phyloP scores from a whole-genome alignment of 2,329 filamentous ascomycete species.

The Hymenoscyphus linearis region DNA sequence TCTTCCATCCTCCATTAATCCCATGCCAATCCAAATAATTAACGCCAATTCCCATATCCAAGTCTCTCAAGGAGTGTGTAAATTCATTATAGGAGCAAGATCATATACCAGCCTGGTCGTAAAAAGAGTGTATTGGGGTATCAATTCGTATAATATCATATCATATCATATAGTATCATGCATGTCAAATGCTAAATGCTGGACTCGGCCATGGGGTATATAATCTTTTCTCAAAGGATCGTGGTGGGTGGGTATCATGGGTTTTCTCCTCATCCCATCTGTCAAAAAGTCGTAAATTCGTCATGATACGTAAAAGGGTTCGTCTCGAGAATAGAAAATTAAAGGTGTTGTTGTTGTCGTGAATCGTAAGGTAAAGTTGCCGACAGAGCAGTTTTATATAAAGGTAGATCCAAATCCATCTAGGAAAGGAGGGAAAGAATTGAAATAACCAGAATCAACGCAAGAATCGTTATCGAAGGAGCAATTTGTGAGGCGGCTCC shows the following conservation, averaged over 20 bases:
- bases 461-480: slow-evolving; percentile 1
- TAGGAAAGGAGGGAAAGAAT: slow-evolving; percentile 7
- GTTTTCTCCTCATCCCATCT: background rate
- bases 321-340: background rate
- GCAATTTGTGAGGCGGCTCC: background rate
- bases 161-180: background rate
- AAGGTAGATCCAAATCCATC: background rate
- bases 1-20: background rate
- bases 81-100: too few species aligned
- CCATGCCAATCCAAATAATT: background rate
- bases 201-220: background rate
- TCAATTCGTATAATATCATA: too few species aligned
- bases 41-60: background rate
- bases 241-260: background rate
- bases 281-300: background rate
- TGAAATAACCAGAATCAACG: background rate
- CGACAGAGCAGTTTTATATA: background rate
- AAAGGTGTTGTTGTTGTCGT: background rate
- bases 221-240: background rate
- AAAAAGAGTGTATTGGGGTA: background rate
- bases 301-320: background rate
- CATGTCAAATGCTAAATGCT: background rate
- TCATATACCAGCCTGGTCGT: background rate
- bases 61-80: background rate
- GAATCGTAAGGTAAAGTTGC: background rate